Evolutionary conservation across 129 eudicot genomes (phyloP).

Genomic region (Artemisia tridentata): DNA sequence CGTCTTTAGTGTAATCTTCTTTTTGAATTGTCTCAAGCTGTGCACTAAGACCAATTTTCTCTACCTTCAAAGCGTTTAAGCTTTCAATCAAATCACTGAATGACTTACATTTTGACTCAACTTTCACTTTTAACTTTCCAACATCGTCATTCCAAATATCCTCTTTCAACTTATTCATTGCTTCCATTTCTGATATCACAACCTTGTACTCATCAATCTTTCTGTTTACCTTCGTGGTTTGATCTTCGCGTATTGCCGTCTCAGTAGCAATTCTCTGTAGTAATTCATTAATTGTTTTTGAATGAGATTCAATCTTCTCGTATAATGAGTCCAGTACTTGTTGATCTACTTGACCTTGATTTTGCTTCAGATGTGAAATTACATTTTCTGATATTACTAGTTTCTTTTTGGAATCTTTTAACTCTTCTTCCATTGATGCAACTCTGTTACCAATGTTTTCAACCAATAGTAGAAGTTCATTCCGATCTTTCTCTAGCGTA

Average conservation of each 20-base stretch:
- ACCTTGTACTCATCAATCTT: slow-evolving; percentile 29
- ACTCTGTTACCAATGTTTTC: slow-evolving; percentile 21
- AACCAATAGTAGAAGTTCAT: slow-evolving; percentile 35
- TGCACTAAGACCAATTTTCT: slow-evolving; percentile 52
- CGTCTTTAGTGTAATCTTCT: slow-evolving; percentile 33
- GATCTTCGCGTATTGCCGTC: slow-evolving; percentile 36
- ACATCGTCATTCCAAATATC: slow-evolving; percentile 35
- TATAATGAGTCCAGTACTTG: slow-evolving; percentile 32
- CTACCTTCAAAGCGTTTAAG: slow-evolving; percentile 41
- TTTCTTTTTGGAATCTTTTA: slow-evolving; percentile 35
- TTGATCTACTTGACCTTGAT: slow-evolving; percentile 34
- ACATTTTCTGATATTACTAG: slow-evolving; percentile 37
- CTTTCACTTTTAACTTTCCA: slow-evolving; percentile 33
- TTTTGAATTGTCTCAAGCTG: slow-evolving; percentile 52
- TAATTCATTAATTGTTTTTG: slow-evolving; percentile 36
- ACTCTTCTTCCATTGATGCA: slow-evolving; percentile 30
- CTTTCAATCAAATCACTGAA: slow-evolving; percentile 22
- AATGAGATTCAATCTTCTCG: slow-evolving; percentile 45
- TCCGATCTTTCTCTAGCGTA: slow-evolving; percentile 46
- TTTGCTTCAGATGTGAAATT: slow-evolving; percentile 25
- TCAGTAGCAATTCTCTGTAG: slow-evolving; percentile 41
- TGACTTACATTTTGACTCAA: slow-evolving; percentile 25
- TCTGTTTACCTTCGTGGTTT: slow-evolving; percentile 40
- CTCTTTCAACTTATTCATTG: slow-evolving; percentile 35
- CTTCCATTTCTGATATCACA: slow-evolving; percentile 38